These are phyloP conservation scores for Suillus weaverae DNA, from an alignment of 768 basidiomycete species.

Conservation along the genomic window DNA sequence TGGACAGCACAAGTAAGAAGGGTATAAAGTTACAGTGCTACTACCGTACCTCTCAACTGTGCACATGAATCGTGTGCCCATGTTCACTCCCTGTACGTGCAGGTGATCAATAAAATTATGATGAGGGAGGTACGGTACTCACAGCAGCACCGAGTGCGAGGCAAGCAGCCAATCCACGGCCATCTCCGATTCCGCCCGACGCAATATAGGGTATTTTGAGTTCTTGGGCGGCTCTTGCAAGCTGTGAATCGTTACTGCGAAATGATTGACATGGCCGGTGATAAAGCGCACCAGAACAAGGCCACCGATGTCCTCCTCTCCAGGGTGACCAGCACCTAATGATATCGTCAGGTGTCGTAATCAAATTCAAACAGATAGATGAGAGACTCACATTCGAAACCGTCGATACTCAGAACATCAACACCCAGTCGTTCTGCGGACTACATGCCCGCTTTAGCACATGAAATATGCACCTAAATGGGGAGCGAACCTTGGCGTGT, in stretches of 20 bases:
- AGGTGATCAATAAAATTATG: background rate
- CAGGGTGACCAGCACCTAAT: conserved; percentile 90
- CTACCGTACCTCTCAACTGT: conserved; percentile 70
- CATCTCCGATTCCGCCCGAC: conserved; percentile 89
- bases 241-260: conserved; percentile 38
- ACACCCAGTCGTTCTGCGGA: conserved; percentile 75
- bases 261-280: background rate
- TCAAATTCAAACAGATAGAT: conserved; percentile 3
- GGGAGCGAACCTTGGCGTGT: conserved; percentile 68
- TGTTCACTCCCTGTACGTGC: conserved; percentile 68
- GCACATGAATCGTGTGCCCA: conserved; percentile 93
- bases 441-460: conserved; percentile 25
- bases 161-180: conserved; percentile 78
- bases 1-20: conserved; percentile 24
- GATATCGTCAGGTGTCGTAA: conserved; percentile 5
- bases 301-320: conserved; percentile 91
- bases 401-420: conserved; percentile 88
- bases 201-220: conserved; percentile 85
- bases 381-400: conserved; percentile 73
- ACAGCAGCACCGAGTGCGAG: conserved; percentile 81
- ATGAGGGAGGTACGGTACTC: conserved; percentile 31
- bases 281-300: conserved; percentile 63
- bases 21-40: background rate
- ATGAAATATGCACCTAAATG: background rate
- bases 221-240: conserved; percentile 85